Evolutionary conservation across 2,329 filamentous ascomycete species (phyloP), one percentile per base, ranked within the genome.

Genomic region (Leptosphaerulina australis): DNA sequence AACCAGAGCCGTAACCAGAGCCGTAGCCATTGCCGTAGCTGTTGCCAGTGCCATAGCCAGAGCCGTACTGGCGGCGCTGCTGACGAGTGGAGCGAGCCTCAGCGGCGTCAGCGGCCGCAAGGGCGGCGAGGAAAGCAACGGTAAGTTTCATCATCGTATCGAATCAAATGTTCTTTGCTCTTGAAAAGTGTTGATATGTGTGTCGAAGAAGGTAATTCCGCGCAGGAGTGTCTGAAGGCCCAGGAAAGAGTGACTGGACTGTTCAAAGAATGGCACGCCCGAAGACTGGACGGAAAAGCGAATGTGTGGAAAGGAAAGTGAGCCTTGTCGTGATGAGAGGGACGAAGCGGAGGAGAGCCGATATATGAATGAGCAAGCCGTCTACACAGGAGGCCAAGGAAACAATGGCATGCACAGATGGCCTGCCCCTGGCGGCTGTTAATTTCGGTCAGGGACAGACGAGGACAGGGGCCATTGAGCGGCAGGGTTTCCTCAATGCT

Each of bases 231-330:
- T 21, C 48, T 62, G 56, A 49, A 59, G 49, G 59, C 59, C 63
- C 65, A 65, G 66, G 64, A 73, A 71, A 55, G 70, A 73, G 64
- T 70, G 70, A 71, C 68, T 71, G 64, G 63, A 63, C 36, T 52
- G 59, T 59, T 64, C 50, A 64, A 71, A 67, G 68, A 73, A 59
- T 58, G 70, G 57, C 60, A 52, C 37, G 63, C 69, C 66, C 66
- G 64, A 66, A 58, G 56, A 67, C 59, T 58, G 65, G n/a, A 58
- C 54, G 35, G 35, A 20, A 62, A 65, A 71, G 66, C 63, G 69
- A 71, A 58, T 65, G 68, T 70, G 52, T 37, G 53, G 56, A 62
- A 70, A 64, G 54, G 64, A 67, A 67, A 48, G 55, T 55, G 57
- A 64, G 64, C 65, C 66, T 70, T 70, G 67, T 66, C 62, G 65